Percentiles rank a stretch among this genome's conserved stretches.
Conservation (phyloP, 2,329 filamentous ascomycete genomes). For the Colletotrichum sp. region DNA sequence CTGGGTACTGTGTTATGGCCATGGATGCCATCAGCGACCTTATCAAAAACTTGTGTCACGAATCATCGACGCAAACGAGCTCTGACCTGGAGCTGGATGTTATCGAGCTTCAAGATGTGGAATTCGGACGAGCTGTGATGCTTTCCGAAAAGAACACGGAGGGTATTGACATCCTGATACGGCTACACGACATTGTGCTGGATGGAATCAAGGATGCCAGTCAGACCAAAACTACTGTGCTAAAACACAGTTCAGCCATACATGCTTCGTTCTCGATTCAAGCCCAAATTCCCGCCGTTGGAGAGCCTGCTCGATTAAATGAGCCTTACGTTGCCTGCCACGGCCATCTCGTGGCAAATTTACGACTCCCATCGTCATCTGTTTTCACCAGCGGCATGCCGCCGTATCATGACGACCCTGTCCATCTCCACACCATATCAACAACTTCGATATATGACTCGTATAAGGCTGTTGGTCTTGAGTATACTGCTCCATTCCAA, state of each 20-base stretch:
- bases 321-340: background rate
- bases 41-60: conserved; percentile 17
- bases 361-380: background rate
- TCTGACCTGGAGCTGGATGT: background rate
- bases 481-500: background rate
- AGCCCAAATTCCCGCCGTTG: background rate
- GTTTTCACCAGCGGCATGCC: background rate
- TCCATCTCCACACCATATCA: background rate
- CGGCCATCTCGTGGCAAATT: background rate
- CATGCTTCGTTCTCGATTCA: background rate
- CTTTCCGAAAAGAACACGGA: background rate
- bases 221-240: background rate
- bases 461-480: background rate
- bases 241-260: background rate
- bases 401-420: background rate
- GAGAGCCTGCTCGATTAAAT: background rate
- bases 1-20: conserved; percentile 47
- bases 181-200: background rate
- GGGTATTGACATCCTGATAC: background rate
- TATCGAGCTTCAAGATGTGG: background rate
- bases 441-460: background rate
- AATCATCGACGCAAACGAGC: background rate
- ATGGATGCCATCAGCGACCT: conserved; percentile 39
- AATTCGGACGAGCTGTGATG: background rate
- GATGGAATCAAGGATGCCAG: background rate